phyloP scores from a whole-genome alignment of 1,139 yeast genomes.

The Saccharomyces hybrid region DNA sequence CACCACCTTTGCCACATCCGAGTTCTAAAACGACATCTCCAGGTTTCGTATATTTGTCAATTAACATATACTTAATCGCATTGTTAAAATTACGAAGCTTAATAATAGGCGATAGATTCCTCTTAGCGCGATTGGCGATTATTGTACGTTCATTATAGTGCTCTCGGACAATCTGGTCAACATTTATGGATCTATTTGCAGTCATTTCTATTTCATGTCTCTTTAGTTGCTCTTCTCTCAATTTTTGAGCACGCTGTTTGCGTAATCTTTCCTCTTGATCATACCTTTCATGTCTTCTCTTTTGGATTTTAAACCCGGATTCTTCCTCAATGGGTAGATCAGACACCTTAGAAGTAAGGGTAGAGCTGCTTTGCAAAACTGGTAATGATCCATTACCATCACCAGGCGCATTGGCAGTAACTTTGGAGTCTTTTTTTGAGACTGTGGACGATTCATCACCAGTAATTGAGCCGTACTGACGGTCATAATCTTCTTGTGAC shows the following conservation, averaged over 20 bases:
- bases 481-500: constrained; percentile 33
- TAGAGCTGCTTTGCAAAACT: constrained; percentile 1
- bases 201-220: constrained; percentile 30
- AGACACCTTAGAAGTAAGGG: constrained; percentile 2
- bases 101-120: constrained; percentile 77
- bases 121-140: constrained; percentile 52
- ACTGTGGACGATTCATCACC: constrained; percentile 5
- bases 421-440: constrained; percentile 4
- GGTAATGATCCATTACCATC: constrained; percentile 5
- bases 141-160: constrained; percentile 85
- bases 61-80: constrained; percentile 79
- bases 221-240: constrained; percentile 31
- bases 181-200: constrained; percentile 26
- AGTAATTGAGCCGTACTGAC: constrained; percentile 20
- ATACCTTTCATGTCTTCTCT: constrained; percentile 26
- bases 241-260: constrained; percentile 23
- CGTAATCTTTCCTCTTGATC: constrained; percentile 26
- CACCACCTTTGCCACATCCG: constrained; percentile 99
- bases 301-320: constrained; percentile 15
- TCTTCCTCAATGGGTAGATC: not conserved
- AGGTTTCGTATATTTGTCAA: constrained; percentile 54
- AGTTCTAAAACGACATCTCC: constrained; percentile 63
- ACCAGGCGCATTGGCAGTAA: constrained; percentile 1
- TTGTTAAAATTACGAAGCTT: constrained; percentile 84
- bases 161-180: constrained; percentile 56